Conservation (phyloP, 305 asterid species). For the Fraxinus albicans region DNA sequence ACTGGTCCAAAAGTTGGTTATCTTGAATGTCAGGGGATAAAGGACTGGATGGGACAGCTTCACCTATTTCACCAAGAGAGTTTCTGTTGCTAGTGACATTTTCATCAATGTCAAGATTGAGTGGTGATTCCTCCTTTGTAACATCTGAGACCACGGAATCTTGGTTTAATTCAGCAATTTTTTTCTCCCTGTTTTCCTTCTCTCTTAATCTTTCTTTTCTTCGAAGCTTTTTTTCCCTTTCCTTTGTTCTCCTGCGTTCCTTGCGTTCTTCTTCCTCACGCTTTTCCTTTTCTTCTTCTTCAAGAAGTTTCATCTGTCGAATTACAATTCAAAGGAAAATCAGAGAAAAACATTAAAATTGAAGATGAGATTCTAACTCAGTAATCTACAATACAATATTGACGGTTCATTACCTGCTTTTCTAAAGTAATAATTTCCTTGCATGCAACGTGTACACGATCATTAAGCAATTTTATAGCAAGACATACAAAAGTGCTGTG, state of each 20-base stretch:
- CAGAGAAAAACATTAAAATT: conserved; percentile 22
- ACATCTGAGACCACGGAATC: conserved; percentile 38
- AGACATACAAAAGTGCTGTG: conserved; percentile 96
- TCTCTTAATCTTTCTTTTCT: conserved; percentile 89
- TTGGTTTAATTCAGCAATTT: conserved; percentile 40
- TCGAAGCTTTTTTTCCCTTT: conserved; percentile 88
- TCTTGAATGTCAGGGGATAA: conserved; percentile 56
- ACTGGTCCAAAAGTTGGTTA: conserved; percentile 49
- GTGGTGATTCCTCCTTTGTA: conserved; percentile 42
- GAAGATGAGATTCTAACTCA: conserved; percentile 10
- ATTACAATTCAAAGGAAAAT: conserved; percentile 30
- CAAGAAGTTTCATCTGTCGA: conserved; percentile 86
- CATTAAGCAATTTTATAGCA: conserved; percentile 85
- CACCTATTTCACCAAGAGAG: conserved; percentile 50
- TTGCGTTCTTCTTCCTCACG: conserved; percentile 71
- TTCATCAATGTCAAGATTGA: conserved; percentile 43
- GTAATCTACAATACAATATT: conserved; percentile 22
- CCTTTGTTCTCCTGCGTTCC: conserved; percentile 88
- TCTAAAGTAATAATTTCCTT: conserved; percentile 91
- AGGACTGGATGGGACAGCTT: conserved; percentile 49
- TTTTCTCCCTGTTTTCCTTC: conserved; percentile 74
- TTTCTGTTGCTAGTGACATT: conserved; percentile 41
- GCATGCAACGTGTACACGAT: conserved; percentile 91
- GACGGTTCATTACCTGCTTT: conserved; percentile 69
- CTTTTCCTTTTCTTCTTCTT: conserved; percentile 96